Evolutionary conservation across 192 early-diverging fungal genomes (phyloP), one percentile per base, ranked within the genome.

Genomic region (Coemansia sp.): DNA sequence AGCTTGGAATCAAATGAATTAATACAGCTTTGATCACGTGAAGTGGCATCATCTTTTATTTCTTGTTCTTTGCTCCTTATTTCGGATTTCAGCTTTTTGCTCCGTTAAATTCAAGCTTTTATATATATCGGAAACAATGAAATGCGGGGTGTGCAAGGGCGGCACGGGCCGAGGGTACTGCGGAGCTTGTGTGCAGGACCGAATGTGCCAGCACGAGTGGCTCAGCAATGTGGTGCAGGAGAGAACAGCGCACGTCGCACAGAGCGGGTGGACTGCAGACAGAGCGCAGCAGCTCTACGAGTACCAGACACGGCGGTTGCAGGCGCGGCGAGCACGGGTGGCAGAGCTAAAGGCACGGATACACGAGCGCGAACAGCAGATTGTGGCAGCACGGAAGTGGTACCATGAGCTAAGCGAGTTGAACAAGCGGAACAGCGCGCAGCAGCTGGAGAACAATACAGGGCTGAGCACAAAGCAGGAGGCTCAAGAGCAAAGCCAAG

Each of bases 101-200:
- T 2, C 26, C 50, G 7, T 50, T 50, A 50, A 27, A 39, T 16
- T 48, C 61, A 25, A 14, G 6, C 10, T 57, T 37, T 35, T 23
- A 23, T 12, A 52, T 2, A 21, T 23, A 19, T n/a, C 53, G 41
- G 16, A 53, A 23, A 53, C 25, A 47, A 83, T 83, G 82, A 68
- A 83, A 75, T 83, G 82, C 67, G 48, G 63, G 54, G 60, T 70
- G 19, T 83, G 82, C 51, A 71, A 58, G 23, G 57, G 59, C 12
- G 31, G 38, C 21, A 71, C 57, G 41, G 37, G 59, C 45, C 68
- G 60, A 22, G 57, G 62, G 60, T 83, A 75, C 54, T 83, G 82
- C 55, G 65, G 61, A 16, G 60, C 48, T 8, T 83, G 82, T 57
- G 60, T 83, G 4, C 65, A 67, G 25, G 82, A 83, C 64, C 60